Percentiles rank a stretch among this genome's conserved stretches.
phyloP scores from a whole-genome alignment of 352 stramenopile genomes.

The Pythium monospermum region DNA sequence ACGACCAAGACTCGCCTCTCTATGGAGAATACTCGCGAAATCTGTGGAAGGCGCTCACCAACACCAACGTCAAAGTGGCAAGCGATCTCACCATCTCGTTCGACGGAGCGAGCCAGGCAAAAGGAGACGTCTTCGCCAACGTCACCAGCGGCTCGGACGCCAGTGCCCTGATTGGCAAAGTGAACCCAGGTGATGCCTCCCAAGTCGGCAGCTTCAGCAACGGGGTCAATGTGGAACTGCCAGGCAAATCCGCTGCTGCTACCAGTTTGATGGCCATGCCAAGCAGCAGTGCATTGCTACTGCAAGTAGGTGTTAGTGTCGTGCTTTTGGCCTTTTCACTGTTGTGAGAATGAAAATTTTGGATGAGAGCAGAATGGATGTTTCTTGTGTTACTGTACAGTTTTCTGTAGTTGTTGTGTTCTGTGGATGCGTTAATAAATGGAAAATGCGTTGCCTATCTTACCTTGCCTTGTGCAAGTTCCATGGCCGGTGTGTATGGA shows the following conservation, averaged over 20 bases:
- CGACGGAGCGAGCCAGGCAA: constrained; percentile 12
- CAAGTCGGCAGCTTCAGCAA: constrained; percentile 11
- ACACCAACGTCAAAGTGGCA: constrained; percentile 32
- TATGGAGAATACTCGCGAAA: constrained; percentile 39
- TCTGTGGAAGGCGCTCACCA: constrained; percentile 24
- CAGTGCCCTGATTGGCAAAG: constrained; percentile 20
- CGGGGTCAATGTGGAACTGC: neutral
- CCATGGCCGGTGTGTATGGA: too few relatives aligned
- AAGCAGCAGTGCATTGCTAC: neutral
- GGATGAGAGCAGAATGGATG: too few relatives aligned
- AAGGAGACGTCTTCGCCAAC: constrained; percentile 23
- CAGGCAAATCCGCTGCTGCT: neutral
- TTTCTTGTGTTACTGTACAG: too few relatives aligned
- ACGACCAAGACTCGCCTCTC: constrained; percentile 39
- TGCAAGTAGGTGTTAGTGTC: neutral
- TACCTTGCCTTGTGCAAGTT: too few relatives aligned
- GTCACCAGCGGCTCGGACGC: constrained; percentile 12
- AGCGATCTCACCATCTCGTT: constrained; percentile 45
- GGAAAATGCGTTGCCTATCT: too few relatives aligned
- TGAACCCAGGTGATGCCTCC: constrained; percentile 11
- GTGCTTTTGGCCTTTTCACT: neutral
- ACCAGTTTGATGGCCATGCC: too few relatives aligned
- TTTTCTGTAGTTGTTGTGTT: too few relatives aligned
- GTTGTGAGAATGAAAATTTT: too few relatives aligned
- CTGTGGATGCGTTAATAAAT: too few relatives aligned